Conservation (phyloP, 768 basidiomycete genomes). For the Hydnum rufescens region DNA sequence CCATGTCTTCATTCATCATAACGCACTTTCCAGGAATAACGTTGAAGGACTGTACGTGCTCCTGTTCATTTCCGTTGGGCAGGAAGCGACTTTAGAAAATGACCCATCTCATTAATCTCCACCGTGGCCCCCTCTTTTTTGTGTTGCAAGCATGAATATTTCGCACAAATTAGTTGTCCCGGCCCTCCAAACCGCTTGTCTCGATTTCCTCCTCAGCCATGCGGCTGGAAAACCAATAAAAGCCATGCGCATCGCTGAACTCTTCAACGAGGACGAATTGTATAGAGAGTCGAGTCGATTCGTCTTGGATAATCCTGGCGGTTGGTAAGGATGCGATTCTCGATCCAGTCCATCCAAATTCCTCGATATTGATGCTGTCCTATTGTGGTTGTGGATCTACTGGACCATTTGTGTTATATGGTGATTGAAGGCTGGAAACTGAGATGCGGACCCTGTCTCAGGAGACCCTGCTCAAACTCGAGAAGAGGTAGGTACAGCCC, state of each 20-base stretch:
- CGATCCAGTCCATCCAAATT: neutral
- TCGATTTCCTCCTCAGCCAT: constrained; percentile 75
- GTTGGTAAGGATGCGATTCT: constrained; percentile 19
- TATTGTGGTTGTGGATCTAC: no score
- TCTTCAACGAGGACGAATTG: constrained; percentile 76
- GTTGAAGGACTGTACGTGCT: constrained; percentile 56
- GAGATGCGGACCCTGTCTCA: constrained; percentile 65
- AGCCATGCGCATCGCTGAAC: constrained; percentile 79
- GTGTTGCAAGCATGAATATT: constrained; percentile 41
- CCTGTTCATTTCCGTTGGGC: no score
- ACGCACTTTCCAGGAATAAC: constrained; percentile 40
- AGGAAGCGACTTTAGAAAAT: no score
- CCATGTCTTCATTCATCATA: neutral
- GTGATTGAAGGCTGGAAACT: constrained; percentile 19
- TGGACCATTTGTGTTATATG: no score
- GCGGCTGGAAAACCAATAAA: constrained; percentile 86
- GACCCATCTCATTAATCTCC: neutral
- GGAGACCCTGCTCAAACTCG: constrained; percentile 72
- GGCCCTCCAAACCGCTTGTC: constrained; percentile 59
- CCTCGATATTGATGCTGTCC: no score
- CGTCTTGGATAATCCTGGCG: constrained; percentile 80
- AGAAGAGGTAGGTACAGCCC: constrained; percentile 40
- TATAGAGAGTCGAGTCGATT: constrained; percentile 84
- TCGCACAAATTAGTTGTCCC: constrained; percentile 77
- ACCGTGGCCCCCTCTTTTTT: neutral